These are phyloP conservation scores for Penicillium italicum DNA, from an alignment of 2,329 filamentous ascomycete genomes.

Conservation along the genomic window DNA sequence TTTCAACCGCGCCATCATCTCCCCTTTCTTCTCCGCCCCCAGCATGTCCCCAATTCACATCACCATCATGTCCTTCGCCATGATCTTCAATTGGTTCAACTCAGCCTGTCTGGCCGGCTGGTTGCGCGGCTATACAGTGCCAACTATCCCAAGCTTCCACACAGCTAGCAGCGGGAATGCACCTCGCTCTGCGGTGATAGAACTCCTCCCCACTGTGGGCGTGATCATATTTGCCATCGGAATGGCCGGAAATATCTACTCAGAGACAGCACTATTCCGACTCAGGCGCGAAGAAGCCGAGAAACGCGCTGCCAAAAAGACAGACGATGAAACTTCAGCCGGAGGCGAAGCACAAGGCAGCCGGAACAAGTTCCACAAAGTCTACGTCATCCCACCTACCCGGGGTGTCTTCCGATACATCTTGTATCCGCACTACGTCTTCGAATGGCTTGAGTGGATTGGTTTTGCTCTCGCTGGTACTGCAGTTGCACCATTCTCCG, in stretches of 20 bases:
- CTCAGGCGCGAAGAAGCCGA: slow-evolving; percentile 68
- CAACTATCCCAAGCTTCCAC: slow-evolving; percentile 16
- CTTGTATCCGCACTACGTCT: slow-evolving; percentile 90
- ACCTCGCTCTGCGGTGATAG: slow-evolving; percentile 14
- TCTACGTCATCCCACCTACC: slow-evolving; percentile 79
- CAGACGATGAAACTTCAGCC: slow-evolving; percentile 35
- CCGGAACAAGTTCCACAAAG: slow-evolving; percentile 63
- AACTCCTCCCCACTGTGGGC: slow-evolving; percentile 55
- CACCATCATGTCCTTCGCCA: slow-evolving; percentile 61
- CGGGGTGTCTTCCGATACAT: slow-evolving; percentile 78
- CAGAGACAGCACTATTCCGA: slow-evolving; percentile 85
- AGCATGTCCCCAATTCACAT: slow-evolving; percentile 88
- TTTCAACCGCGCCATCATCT: slow-evolving; percentile 78
- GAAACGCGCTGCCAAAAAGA: slow-evolving; percentile 51
- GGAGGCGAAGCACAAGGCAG: slow-evolving; percentile 25
- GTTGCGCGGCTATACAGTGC: slow-evolving; percentile 72
- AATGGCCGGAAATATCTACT: slow-evolving; percentile 75
- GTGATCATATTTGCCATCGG: slow-evolving; percentile 72
- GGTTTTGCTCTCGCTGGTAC: slow-evolving; percentile 69
- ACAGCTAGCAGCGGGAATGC: slow-evolving; percentile 10
- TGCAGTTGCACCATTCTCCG: slow-evolving; percentile 30
- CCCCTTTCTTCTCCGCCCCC: slow-evolving; percentile 73
- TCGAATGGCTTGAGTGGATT: slow-evolving; percentile 93
- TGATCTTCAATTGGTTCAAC: slow-evolving; percentile 76
- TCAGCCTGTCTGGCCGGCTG: slow-evolving; percentile 73